Conservation (phyloP, 2,329 filamentous ascomycete species). For the Claviceps sp. region DNA sequence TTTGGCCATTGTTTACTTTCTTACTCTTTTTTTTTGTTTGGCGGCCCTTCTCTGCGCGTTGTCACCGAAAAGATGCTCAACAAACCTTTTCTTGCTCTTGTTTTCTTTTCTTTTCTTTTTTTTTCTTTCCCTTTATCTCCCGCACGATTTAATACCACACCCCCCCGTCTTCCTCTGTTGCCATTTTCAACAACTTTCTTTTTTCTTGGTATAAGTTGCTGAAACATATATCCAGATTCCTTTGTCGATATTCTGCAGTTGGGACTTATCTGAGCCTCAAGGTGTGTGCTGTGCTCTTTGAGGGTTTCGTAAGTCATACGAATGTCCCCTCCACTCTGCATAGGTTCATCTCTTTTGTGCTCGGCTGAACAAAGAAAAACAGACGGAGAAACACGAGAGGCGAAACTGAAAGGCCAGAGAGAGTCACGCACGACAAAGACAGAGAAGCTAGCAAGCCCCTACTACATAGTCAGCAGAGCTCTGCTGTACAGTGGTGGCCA, state of each 20-base stretch:
- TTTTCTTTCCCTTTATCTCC: too few relatives aligned
- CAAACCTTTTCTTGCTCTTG: not conserved
- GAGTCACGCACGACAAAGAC: not conserved
- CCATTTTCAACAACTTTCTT: too few relatives aligned
- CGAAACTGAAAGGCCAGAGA: too few relatives aligned
- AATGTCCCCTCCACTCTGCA: not conserved
- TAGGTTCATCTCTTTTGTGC: not conserved
- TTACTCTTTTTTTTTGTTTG: not conserved
- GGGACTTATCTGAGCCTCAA: too few relatives aligned
- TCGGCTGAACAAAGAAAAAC: not conserved
- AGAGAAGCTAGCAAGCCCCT: not conserved
- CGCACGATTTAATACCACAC: too few relatives aligned
- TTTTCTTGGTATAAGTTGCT: too few relatives aligned
- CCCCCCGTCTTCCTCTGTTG: too few relatives aligned
- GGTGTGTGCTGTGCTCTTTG: too few relatives aligned
- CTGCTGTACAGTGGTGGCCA: not conserved
- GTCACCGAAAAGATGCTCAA: not conserved
- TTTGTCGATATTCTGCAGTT: too few relatives aligned
- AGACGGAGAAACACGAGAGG: not conserved
- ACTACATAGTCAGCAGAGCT: not conserved
- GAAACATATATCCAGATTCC: too few relatives aligned
- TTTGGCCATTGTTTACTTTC: not conserved
- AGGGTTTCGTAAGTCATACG: not conserved
- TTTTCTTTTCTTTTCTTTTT: not conserved
- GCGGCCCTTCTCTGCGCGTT: not conserved